A percentile compares a stretch with the other conserved stretches of the same genome.
Conservation (phyloP, 805 yeast genomes). For the Candida taoyuanica region DNA sequence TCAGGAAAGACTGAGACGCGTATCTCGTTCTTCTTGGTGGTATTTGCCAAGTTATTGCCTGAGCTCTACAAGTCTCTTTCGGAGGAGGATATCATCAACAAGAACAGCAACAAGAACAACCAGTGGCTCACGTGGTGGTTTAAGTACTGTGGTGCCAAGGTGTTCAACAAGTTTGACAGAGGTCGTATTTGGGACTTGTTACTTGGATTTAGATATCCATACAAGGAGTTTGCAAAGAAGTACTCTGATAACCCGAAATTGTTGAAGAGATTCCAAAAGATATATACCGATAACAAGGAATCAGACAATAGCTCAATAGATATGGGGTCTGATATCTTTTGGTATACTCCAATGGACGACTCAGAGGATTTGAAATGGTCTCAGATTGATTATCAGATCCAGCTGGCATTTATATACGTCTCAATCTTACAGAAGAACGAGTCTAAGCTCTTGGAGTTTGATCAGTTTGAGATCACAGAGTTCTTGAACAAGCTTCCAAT, state of each 20-base stretch:
- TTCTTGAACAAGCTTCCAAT: conserved; percentile 50
- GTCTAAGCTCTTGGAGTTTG: conserved; percentile 75
- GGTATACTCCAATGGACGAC: conserved; percentile 20
- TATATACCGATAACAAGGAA: conserved; percentile 15
- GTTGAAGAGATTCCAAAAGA: conserved; percentile 20
- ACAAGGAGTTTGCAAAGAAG: conserved; percentile 17
- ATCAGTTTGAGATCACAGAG: conserved; percentile 84
- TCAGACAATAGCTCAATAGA: too few species aligned
- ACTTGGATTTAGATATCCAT: conserved; percentile 65
- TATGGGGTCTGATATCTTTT: conserved; percentile 16
- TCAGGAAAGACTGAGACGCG: conserved; percentile 59
- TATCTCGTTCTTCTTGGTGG: conserved; percentile 61
- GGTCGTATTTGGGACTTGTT: conserved; percentile 88
- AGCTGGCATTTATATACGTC: conserved; percentile 67
- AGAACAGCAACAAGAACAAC: conserved; percentile 50
- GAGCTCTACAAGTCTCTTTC: conserved; percentile 71
- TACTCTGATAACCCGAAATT: conserved; percentile 16
- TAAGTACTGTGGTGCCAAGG: conserved; percentile 84
- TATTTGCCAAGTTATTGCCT: conserved; percentile 60
- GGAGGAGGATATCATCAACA: conserved; percentile 72
- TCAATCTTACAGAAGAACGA: conserved; percentile 80
- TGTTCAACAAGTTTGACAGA: conserved; percentile 73
- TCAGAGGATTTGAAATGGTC: conserved; percentile 45
- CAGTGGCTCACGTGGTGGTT: conserved; percentile 96
- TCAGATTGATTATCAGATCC: conserved; percentile 67